Evolutionary conservation across 2,329 filamentous ascomycete species (phyloP), one percentile per base, ranked within the genome.

Genomic region (Trichoderma sp.): DNA sequence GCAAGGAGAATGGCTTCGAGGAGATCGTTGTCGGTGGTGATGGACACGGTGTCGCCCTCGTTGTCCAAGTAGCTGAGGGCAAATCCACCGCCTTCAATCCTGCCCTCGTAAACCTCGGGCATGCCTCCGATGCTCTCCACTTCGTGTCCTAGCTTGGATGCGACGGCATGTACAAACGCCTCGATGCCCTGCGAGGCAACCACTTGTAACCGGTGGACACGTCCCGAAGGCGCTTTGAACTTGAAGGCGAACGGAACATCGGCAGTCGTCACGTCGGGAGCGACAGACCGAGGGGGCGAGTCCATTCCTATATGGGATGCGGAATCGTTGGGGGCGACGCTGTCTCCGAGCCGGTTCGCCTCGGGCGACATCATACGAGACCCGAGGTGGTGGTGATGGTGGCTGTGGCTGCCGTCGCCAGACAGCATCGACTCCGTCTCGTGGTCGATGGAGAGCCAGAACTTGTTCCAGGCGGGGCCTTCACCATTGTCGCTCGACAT

Each of bases 391-490:
- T 87, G 72, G 82, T 87, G 75, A 71, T 88, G 83, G 71, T 88
- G 83, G 71, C 89, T 89, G 71, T 88, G 83, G 71, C 89, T 89
- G 73, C 90, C 91, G 65, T 96, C 92, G 67, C 93, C 95, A 66
- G 95, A 99, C 77, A 98, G 88, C 84, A 97, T 90, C 2, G 95
- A 99, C 78, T 98, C 95, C 15, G 93, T 94, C 76, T 97, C 94
- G 72, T 96, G 88, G 77, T 98, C 87, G 72, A 99, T 88, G 0
- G 95, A 98, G 70, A 98, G 83, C 95, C 95, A 99, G 81, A 99
- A 99, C 79, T 98, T 99, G 82, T 97, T 98, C 95, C 95, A 99
- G 7, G 95, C 95, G 5, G 95, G 95, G 0, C 95, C 95, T 79
- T 99, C 95, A 71, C 88, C 92, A 74, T 97, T 94, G 48, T 87